These are phyloP conservation scores for Rutstroemia sp. DNA, from an alignment of 2,329 filamentous ascomycete genomes.

Conservation along the genomic window DNA sequence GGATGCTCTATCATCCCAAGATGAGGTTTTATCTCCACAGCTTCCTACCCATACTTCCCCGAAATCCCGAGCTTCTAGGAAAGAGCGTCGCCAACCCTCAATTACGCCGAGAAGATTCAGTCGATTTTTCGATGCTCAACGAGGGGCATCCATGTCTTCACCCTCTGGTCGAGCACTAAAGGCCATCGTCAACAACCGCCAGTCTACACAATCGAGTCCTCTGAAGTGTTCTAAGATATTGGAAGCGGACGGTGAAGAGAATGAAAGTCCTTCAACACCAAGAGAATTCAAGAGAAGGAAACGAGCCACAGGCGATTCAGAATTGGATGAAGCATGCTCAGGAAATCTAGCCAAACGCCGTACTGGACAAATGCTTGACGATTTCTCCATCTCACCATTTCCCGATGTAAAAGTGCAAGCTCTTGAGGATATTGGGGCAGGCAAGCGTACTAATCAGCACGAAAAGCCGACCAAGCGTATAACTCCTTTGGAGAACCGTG, in stretches of 20 bases:
- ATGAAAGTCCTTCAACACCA: constrained; percentile 18
- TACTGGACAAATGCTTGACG: constrained; percentile 12
- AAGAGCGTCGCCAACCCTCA: constrained; percentile 43
- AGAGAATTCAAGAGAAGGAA: constrained; percentile 29
- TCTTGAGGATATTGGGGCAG: constrained; percentile 4
- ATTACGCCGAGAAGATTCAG: constrained; percentile 48
- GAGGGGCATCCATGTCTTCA: constrained; percentile 3
- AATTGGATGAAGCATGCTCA: neutral
- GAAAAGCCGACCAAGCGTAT: constrained; percentile 18
- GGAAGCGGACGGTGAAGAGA: constrained; percentile 17
- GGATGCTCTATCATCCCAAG: constrained; percentile 3
- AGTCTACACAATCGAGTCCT: constrained; percentile 25
- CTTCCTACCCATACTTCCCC: constrained; percentile 3
- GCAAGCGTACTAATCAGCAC: neutral
- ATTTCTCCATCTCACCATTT: constrained; percentile 20
- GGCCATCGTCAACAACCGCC: constrained; percentile 24
- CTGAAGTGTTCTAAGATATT: constrained; percentile 16
- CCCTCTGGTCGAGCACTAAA: constrained; percentile 20
- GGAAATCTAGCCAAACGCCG: neutral
- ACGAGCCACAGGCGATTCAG: constrained; percentile 13
- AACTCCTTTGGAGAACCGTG: constrained; percentile 16
- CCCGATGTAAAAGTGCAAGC: neutral
- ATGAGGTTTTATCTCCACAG: constrained; percentile 4
- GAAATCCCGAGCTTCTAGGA: constrained; percentile 19
- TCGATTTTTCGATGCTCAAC: constrained; percentile 40